phyloP scores from a whole-genome alignment of 139 green algal genomes.

The Gonium pectorale region DNA sequence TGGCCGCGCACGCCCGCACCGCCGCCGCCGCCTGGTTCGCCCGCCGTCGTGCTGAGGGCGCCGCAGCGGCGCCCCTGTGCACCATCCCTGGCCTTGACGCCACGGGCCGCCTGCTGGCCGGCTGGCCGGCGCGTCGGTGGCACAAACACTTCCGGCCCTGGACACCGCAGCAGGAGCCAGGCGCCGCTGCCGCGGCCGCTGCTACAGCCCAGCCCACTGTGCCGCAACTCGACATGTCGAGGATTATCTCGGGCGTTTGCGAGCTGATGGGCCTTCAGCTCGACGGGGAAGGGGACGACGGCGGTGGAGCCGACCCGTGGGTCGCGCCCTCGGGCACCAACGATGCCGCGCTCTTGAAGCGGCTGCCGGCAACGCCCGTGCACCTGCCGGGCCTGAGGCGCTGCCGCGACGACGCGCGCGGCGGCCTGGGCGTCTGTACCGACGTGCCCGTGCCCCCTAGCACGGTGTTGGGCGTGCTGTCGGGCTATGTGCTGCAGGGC shows the following conservation, averaged over 20 bases:
- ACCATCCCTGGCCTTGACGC: not conserved
- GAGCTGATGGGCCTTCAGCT: too few relatives aligned
- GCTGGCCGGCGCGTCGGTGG: not conserved
- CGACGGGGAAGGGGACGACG: too few relatives aligned
- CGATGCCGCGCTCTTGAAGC: too few relatives aligned
- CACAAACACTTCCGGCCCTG: too few relatives aligned
- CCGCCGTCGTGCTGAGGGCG: not conserved
- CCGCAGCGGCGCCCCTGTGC: not conserved
- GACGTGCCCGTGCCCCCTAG: not conserved
- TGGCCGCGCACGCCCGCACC: not conserved
- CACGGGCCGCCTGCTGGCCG: not conserved
- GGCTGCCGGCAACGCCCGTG: not conserved
- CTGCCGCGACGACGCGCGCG: not conserved
- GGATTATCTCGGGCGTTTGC: too few relatives aligned
- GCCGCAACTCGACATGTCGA: too few relatives aligned
- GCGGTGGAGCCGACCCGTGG: too few relatives aligned
- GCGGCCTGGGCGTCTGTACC: constrained; percentile 6
- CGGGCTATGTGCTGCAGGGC: not conserved
- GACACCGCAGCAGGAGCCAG: too few relatives aligned
- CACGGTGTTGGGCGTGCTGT: not conserved
- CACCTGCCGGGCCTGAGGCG: not conserved
- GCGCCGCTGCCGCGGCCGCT: too few relatives aligned
- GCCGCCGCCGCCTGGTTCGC: not conserved
- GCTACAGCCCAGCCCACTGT: too few relatives aligned
- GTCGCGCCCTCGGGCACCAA: too few relatives aligned